Evolutionary conservation across 192 early-diverging fungal genomes (phyloP).

Genomic region (Bifiguratus adelaidae): DNA sequence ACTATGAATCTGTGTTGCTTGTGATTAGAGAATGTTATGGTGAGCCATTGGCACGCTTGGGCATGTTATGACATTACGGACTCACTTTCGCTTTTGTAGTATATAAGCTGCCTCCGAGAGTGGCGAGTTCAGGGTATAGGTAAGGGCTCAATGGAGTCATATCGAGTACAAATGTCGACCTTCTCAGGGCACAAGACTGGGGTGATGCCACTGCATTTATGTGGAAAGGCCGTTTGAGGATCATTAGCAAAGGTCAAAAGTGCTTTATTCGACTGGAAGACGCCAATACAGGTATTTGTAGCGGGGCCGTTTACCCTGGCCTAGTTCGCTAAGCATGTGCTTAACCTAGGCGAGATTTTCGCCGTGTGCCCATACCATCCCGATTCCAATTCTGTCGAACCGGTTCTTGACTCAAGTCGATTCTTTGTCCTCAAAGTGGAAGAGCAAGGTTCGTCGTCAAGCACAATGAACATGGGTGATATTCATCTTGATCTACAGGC

Average conservation of each 20-base stretch:
- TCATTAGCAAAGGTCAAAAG: constrained; percentile 54
- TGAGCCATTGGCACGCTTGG: constrained; percentile 6
- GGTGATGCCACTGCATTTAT: constrained; percentile 58
- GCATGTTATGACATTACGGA: background rate
- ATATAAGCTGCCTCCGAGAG: constrained; percentile 61
- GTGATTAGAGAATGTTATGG: constrained; percentile 71
- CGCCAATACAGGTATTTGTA: constrained; percentile 23
- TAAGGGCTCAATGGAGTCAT: constrained; percentile 8
- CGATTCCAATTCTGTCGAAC: constrained; percentile 56
- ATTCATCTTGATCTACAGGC: constrained; percentile 15
- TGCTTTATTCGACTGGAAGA: constrained; percentile 72
- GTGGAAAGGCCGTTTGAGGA: constrained; percentile 70
- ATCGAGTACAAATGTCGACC: background rate
- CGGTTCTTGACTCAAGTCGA: constrained; percentile 70
- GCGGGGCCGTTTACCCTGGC: background rate
- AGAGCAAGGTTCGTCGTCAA: constrained; percentile 32
- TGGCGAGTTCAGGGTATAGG: constrained; percentile 54
- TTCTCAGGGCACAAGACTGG: constrained; percentile 65
- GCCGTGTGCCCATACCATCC: constrained; percentile 67
- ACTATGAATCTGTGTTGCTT: constrained; percentile 69
- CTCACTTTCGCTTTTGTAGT: constrained; percentile 14
- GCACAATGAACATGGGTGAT: background rate
- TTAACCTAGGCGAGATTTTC: constrained; percentile 63
- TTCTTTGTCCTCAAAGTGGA: constrained; percentile 81
- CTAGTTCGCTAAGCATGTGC: background rate